These are phyloP conservation scores for Lignosus rhinocerotis DNA, from an alignment of 1,284 basidiomycete species.

Conservation along the genomic window DNA sequence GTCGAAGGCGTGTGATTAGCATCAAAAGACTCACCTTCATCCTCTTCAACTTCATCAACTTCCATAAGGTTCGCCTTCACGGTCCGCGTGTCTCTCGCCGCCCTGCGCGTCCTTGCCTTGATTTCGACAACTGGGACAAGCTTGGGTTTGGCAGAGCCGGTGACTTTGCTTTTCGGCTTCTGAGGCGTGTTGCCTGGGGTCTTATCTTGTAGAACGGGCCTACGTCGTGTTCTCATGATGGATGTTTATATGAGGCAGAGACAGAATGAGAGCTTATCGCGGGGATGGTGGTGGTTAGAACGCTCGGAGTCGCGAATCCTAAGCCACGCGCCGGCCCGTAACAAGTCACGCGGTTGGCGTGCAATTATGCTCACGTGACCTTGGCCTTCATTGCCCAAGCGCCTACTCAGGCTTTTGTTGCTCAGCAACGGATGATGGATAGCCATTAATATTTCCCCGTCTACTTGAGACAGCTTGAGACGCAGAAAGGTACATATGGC, in stretches of 20 bases:
- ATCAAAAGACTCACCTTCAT: not conserved
- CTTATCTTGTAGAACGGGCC: slow-evolving; percentile 27
- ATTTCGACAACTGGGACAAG: slow-evolving; percentile 22
- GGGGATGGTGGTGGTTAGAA: slow-evolving; percentile 3
- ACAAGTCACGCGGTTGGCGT: too few relatives aligned
- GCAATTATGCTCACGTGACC: too few relatives aligned
- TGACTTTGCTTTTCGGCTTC: slow-evolving; percentile 10
- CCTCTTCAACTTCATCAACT: not conserved
- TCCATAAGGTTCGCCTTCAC: not conserved
- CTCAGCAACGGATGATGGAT: too few relatives aligned
- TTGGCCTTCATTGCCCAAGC: too few relatives aligned
- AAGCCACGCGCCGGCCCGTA: not conserved
- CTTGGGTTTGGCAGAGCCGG: slow-evolving; percentile 10
- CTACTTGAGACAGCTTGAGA: too few relatives aligned
- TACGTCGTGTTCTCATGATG: slow-evolving; percentile 22
- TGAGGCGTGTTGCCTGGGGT: slow-evolving; percentile 28
- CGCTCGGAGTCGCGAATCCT: not conserved
- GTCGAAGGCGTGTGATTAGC: not conserved
- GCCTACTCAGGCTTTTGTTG: too few relatives aligned
- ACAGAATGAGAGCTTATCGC: not conserved
- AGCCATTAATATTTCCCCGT: too few relatives aligned
- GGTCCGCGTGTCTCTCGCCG: slow-evolving; percentile 2
- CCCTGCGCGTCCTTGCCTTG: slow-evolving; percentile 10
- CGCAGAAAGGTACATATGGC: too few relatives aligned
- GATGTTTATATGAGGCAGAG: too few relatives aligned